Evolutionary conservation across 2,329 filamentous ascomycete genomes (phyloP).

Genomic region (Hypoxylon sp.): DNA sequence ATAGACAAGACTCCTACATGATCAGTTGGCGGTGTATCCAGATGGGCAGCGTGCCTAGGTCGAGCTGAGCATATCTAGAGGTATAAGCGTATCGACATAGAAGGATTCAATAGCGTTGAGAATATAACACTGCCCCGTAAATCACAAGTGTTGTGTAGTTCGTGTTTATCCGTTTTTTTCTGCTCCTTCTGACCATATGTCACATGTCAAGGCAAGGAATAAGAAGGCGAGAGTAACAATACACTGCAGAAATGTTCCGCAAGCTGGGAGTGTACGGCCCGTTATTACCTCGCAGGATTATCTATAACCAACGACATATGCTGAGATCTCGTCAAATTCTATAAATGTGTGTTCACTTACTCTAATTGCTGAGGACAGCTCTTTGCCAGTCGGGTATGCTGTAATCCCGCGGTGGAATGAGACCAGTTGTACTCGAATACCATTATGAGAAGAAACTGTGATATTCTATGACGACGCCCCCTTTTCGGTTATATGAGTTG

Average conservation of each 20-base stretch:
- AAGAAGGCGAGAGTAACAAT: neutral
- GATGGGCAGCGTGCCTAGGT: neutral
- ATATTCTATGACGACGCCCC: too few species aligned
- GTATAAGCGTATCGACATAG: conserved; percentile 7
- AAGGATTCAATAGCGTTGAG: neutral
- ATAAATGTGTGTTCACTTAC: neutral
- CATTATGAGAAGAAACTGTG: neutral
- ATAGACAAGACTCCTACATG: neutral
- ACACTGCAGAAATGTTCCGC: neutral
- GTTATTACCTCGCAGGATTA: neutral
- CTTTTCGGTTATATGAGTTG: too few species aligned
- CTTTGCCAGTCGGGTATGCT: too few species aligned
- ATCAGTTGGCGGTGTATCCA: neutral
- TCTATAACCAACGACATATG: neutral
- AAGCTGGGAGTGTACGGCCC: neutral
- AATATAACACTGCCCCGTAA: neutral
- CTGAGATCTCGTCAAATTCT: neutral
- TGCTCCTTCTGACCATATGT: neutral
- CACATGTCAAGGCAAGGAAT: neutral
- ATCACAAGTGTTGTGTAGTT: neutral
- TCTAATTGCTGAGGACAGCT: neutral
- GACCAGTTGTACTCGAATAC: neutral
- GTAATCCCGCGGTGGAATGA: neutral
- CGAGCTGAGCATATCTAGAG: neutral
- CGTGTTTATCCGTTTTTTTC: neutral